Conservation (phyloP, 108 stramenopile species). For the Fragilariopsis cylindrus region DNA sequence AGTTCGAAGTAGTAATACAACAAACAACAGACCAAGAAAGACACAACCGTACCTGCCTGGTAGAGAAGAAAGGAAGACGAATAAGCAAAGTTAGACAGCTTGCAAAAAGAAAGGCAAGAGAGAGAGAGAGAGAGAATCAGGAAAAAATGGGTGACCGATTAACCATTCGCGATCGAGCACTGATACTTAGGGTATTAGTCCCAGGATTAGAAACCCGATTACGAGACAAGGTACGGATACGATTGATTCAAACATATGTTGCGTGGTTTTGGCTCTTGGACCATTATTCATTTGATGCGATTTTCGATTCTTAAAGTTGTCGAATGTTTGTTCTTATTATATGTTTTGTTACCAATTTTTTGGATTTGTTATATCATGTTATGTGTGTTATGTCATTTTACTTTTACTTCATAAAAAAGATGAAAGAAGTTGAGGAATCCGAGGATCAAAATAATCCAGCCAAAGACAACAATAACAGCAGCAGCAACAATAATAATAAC, state of each 20-base stretch:
- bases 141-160: constrained; percentile 37
- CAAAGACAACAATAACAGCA: not conserved
- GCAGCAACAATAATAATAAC: not conserved
- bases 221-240: constrained; percentile 53
- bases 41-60: too few relatives aligned
- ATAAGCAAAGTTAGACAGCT: too few relatives aligned
- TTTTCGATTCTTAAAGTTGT: too few relatives aligned
- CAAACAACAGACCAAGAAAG: too few relatives aligned
- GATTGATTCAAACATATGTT: too few relatives aligned
- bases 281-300: too few relatives aligned
- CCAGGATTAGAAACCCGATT: constrained; percentile 73
- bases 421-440: constrained; percentile 55
- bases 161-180: constrained; percentile 55
- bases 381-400: not conserved
- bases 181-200: constrained; percentile 74
- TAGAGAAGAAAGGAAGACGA: too few relatives aligned
- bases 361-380: not conserved
- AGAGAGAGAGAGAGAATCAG: not conserved
- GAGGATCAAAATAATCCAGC: constrained; percentile 10
- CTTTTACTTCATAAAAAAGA: constrained; percentile 19
- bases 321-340: not conserved
- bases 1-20: too few relatives aligned
- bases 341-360: not conserved
- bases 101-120: too few relatives aligned
- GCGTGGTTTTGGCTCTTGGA: too few relatives aligned